These are phyloP conservation scores for Tylopilus sp. DNA, from an alignment of 768 basidiomycete genomes.

Conservation along the genomic window DNA sequence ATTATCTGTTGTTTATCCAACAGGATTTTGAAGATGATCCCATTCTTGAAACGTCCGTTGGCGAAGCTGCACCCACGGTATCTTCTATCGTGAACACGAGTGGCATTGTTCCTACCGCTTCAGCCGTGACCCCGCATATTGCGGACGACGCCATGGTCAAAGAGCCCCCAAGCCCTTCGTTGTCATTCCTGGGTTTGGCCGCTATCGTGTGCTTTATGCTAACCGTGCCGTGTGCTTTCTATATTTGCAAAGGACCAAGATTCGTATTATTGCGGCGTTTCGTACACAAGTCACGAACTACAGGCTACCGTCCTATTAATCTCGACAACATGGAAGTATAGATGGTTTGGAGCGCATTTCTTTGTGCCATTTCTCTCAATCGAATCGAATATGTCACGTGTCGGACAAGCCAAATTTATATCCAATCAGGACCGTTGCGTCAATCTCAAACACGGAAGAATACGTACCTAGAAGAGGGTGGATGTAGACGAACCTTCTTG, in stretches of 20 bases:
- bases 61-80: slow-evolving; percentile 8
- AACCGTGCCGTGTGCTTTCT: slow-evolving; percentile 40
- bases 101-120: neutral
- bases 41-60: slow-evolving; percentile 12
- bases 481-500: no score
- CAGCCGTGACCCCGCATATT: neutral
- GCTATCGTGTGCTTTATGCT: slow-evolving; percentile 38
- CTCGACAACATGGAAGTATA: slow-evolving; percentile 51
- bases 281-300: slow-evolving; percentile 34
- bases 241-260: slow-evolving; percentile 45
- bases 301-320: slow-evolving; percentile 44
- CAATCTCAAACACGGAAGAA: no score
- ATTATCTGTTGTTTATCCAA: slow-evolving; percentile 45
- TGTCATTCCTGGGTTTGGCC: slow-evolving; percentile 18
- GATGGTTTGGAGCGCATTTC: neutral
- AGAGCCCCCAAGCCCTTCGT: neutral
- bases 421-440: no score
- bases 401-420: no score
- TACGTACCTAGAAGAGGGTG: no score
- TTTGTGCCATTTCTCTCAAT: neutral
- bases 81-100: slow-evolving; percentile 1
- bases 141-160: slow-evolving; percentile 2
- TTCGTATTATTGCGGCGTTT: slow-evolving; percentile 35
- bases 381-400: neutral
- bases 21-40: slow-evolving; percentile 38